phyloP scores from a whole-genome alignment of 352 stramenopile genomes.

The Thalassiosira hispida region DNA sequence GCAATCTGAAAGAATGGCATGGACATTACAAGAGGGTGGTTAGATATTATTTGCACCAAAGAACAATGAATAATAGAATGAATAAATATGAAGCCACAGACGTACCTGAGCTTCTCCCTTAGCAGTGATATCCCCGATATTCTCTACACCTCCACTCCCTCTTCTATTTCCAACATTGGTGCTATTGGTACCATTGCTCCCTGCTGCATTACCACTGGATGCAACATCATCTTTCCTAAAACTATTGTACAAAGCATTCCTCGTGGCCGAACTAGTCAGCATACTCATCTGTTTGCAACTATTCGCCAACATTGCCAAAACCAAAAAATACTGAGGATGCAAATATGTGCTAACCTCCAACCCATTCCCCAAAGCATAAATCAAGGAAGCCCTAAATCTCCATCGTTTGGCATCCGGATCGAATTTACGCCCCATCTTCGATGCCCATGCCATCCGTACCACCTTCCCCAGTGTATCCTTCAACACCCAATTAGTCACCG shows the following conservation, averaged over 20 bases:
- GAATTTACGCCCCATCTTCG: constrained; percentile 86
- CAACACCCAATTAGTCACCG: constrained; percentile 87
- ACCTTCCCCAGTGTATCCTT: constrained; percentile 88
- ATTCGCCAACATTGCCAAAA: constrained; percentile 86
- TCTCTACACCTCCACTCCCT: constrained; percentile 70
- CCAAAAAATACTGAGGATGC: constrained; percentile 83
- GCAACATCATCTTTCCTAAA: constrained; percentile 63
- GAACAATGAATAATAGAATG: too few species aligned
- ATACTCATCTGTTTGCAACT: constrained; percentile 88
- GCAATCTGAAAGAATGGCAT: too few species aligned
- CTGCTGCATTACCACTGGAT: not conserved
- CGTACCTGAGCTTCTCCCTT: constrained; percentile 90
- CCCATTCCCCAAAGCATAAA: constrained; percentile 85
- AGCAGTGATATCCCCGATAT: constrained; percentile 89
- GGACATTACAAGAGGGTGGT: too few species aligned
- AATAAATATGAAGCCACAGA: too few species aligned
- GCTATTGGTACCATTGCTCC: constrained; percentile 21
- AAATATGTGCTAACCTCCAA: constrained; percentile 88
- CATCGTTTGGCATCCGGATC: constrained; percentile 88
- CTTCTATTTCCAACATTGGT: constrained; percentile 26
- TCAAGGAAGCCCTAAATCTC: constrained; percentile 81
- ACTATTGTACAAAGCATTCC: constrained; percentile 87
- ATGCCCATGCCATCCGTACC: constrained; percentile 86
- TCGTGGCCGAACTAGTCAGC: constrained; percentile 86
- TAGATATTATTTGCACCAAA: too few species aligned